phyloP scores from a whole-genome alignment of 352 stramenopile species.

The Hyaloperonospora arabidopsidis region DNA sequence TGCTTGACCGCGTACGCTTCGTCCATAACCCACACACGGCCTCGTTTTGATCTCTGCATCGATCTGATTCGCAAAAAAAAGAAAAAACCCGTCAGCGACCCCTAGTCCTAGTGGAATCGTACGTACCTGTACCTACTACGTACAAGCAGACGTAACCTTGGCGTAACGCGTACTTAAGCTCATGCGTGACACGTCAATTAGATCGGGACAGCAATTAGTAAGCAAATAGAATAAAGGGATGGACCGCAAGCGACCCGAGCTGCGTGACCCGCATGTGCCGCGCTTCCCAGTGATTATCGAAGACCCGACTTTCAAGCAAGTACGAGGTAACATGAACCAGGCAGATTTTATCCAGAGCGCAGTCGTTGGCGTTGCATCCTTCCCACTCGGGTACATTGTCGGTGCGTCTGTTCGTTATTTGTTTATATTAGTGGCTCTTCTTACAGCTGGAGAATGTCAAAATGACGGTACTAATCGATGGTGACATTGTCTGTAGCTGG shows the following conservation, averaged over 20 bases:
- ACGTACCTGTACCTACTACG: too few relatives aligned
- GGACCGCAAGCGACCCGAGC: constrained; percentile 32
- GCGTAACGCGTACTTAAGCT: too few relatives aligned
- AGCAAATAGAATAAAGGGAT: constrained; percentile 17
- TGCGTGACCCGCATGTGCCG: constrained; percentile 54
- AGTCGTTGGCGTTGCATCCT: constrained; percentile 38
- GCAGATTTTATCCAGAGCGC: constrained; percentile 41
- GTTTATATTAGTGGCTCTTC: too few relatives aligned
- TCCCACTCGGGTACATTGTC: constrained; percentile 67
- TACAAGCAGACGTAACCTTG: too few relatives aligned
- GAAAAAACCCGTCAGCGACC: too few relatives aligned
- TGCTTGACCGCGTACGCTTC: constrained; percentile 78
- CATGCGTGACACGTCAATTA: too few relatives aligned
- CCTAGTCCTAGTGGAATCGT: too few relatives aligned
- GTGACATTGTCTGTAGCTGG: constrained; percentile 21
- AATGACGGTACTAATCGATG: too few relatives aligned
- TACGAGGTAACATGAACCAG: constrained; percentile 47
- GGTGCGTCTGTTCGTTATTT: constrained; percentile 26
- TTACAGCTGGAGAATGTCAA: too few relatives aligned
- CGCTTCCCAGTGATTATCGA: constrained; percentile 62
- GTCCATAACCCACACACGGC: constrained; percentile 24
- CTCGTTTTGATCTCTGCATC: background rate
- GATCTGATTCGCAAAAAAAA: background rate
- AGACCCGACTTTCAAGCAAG: constrained; percentile 50
- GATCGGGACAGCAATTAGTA: background rate